Conservation (phyloP, 768 basidiomycete genomes). For the Macrocybe gigantea region DNA sequence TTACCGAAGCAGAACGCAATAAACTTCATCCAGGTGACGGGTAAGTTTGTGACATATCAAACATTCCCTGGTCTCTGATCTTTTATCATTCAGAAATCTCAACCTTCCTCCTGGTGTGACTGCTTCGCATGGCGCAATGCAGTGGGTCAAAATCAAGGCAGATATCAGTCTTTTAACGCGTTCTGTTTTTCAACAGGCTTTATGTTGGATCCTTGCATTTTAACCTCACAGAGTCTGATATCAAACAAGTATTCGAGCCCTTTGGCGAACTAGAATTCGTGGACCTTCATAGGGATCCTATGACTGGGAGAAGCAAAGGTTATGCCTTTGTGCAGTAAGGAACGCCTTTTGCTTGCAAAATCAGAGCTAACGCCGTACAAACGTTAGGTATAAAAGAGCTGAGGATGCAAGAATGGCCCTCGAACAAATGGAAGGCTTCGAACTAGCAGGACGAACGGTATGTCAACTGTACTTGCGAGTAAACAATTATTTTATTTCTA, state of each 20-base stretch:
- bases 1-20: constrained; percentile 96
- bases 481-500: constrained; percentile 1
- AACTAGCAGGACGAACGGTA: constrained; percentile 91
- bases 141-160: constrained; percentile 40
- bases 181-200: constrained; percentile 45
- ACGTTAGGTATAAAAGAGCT: constrained; percentile 72
- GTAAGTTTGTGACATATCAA: constrained; percentile 35
- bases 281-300: constrained; percentile 92
- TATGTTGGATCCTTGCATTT: constrained; percentile 97
- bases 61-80: constrained; percentile 4
- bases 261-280: constrained; percentile 98
- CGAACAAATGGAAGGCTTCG: constrained; percentile 99
- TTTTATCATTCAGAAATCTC: constrained; percentile 47
- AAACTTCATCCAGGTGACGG: constrained; percentile 84
- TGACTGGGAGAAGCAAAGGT: constrained; percentile 94
- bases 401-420: constrained; percentile 96
- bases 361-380: neutral
- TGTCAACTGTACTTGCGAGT: constrained; percentile 15
- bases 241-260: constrained; percentile 98
- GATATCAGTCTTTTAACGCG: neutral
- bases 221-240: constrained; percentile 94
- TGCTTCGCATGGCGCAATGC: constrained; percentile 78
- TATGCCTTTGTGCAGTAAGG: constrained; percentile 96
- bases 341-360: neutral
- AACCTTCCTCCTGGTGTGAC: constrained; percentile 83